Evolutionary conservation across 768 basidiomycete genomes (phyloP).

Genomic region (Hygrocybe coccinea): DNA sequence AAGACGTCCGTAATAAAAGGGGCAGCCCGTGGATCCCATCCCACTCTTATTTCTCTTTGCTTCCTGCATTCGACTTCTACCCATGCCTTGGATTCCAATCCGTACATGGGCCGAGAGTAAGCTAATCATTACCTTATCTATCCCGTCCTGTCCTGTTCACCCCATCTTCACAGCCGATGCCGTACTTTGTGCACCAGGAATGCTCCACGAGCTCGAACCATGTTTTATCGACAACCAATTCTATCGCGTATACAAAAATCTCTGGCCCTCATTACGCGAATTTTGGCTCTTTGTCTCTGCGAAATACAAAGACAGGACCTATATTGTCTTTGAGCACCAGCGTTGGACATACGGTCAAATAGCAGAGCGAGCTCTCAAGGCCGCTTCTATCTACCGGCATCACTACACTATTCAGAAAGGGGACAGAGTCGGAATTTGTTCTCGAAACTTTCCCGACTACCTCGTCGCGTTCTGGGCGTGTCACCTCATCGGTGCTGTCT

Average conservation of each 20-base stretch:
- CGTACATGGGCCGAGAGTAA: slow-evolving; percentile 29
- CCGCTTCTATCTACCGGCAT: slow-evolving; percentile 33
- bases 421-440: slow-evolving; percentile 59
- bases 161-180: slow-evolving; percentile 24
- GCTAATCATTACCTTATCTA: not conserved
- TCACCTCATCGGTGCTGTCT: slow-evolving; percentile 58
- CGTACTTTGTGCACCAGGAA: slow-evolving; percentile 39
- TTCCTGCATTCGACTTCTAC: too few relatives aligned
- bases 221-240: slow-evolving; percentile 41
- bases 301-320: slow-evolving; percentile 36
- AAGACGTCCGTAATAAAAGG: too few relatives aligned
- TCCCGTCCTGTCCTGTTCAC: slow-evolving; percentile 8
- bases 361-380: slow-evolving; percentile 32
- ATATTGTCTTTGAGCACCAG: slow-evolving; percentile 47
- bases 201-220: slow-evolving; percentile 40
- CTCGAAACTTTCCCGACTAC: slow-evolving; percentile 60
- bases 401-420: slow-evolving; percentile 49
- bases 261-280: slow-evolving; percentile 43
- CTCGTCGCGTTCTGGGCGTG: slow-evolving; percentile 59
- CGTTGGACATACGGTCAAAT: slow-evolving; percentile 41
- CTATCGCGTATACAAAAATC: slow-evolving; percentile 49
- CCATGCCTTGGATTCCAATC: slow-evolving; percentile 27
- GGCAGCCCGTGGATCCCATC: too few relatives aligned
- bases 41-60: too few relatives aligned
- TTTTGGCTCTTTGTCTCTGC: slow-evolving; percentile 42